phyloP scores from a whole-genome alignment of 768 basidiomycete species.

The Amanita rubescens region DNA sequence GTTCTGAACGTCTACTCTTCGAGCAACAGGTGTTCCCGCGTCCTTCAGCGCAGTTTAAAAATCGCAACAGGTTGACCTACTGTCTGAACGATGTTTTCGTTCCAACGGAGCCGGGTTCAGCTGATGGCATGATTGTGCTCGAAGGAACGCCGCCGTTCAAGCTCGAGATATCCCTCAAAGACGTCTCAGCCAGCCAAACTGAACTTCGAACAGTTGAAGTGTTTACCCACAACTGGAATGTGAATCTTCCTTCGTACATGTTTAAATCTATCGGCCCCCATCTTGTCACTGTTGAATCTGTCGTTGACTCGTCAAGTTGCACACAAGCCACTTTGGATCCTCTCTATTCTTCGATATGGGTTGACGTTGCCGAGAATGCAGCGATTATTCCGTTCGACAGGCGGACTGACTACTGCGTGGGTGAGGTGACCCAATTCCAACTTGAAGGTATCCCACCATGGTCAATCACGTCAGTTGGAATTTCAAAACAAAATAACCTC shows the following conservation, averaged over 20 bases:
- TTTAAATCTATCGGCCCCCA: slow-evolving; percentile 81
- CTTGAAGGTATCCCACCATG: slow-evolving; percentile 92
- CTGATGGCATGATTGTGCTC: slow-evolving; percentile 60
- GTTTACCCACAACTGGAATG: slow-evolving; percentile 53
- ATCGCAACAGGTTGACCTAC: slow-evolving; percentile 55
- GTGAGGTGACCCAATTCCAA: slow-evolving; percentile 85
- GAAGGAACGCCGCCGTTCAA: slow-evolving; percentile 85
- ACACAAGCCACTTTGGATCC: slow-evolving; percentile 64
- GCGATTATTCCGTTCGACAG: slow-evolving; percentile 82
- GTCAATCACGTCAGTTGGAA: slow-evolving; percentile 65
- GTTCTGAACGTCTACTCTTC: slow-evolving; percentile 62
- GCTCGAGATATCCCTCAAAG: slow-evolving; percentile 67
- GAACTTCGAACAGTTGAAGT: slow-evolving; percentile 49
- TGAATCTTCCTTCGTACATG: slow-evolving; percentile 58
- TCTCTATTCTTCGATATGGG: slow-evolving; percentile 56
- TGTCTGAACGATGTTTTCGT: slow-evolving; percentile 67
- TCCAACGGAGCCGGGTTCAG: slow-evolving; percentile 41
- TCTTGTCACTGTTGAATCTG: slow-evolving; percentile 66
- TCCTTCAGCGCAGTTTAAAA: slow-evolving; percentile 76
- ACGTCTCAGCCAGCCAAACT: slow-evolving; percentile 63
- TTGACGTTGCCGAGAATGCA: slow-evolving; percentile 96
- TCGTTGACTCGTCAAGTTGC: slow-evolving; percentile 79
- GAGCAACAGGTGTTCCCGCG: slow-evolving; percentile 81
- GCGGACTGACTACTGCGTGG: slow-evolving; percentile 79
- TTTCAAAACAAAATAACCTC: background rate